Conservation (phyloP, 441 rosid species). For the Gossypium trilobum region DNA sequence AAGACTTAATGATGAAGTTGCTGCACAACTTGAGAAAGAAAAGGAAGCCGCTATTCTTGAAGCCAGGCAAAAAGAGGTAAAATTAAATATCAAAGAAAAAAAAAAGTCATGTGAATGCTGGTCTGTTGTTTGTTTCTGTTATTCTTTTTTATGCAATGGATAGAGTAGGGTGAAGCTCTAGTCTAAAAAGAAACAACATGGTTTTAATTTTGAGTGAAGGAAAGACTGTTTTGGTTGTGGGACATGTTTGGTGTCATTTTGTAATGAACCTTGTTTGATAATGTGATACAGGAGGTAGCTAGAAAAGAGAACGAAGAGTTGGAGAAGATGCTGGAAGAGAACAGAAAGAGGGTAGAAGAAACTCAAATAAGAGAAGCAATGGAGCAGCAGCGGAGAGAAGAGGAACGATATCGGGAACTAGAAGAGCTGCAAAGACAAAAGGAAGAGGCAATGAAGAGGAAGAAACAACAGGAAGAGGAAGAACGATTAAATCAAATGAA, state of each 20-base stretch:
- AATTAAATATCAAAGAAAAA: background rate
- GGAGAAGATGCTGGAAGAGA: slow-evolving; percentile 73
- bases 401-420: slow-evolving; percentile 67
- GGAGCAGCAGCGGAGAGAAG: slow-evolving; percentile 75
- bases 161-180: background rate
- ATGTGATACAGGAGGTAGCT: slow-evolving; percentile 48
- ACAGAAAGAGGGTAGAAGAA: slow-evolving; percentile 65
- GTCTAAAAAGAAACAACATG: background rate
- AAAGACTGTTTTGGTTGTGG: background rate
- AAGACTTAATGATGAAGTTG: slow-evolving; percentile 62
- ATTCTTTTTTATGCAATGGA: background rate
- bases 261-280: background rate
- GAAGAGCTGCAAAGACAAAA: slow-evolving; percentile 73
- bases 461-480: slow-evolving; percentile 87
- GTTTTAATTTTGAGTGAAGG: background rate
- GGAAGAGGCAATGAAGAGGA: slow-evolving; percentile 72
- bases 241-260: background rate
- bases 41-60: slow-evolving; percentile 58
- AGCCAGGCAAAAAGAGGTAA: slow-evolving; percentile 76
- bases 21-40: slow-evolving; percentile 71
- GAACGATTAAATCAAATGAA: slow-evolving; percentile 80
- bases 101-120: background rate
- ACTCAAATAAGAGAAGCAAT: slow-evolving; percentile 73
- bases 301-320: slow-evolving; percentile 62
- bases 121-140: background rate